Percentiles rank a stretch among this genome's conserved stretches.
Evolutionary conservation across 2,329 filamentous ascomycete species (phyloP).

Genomic region (Teratosphaeria gauchensis): DNA sequence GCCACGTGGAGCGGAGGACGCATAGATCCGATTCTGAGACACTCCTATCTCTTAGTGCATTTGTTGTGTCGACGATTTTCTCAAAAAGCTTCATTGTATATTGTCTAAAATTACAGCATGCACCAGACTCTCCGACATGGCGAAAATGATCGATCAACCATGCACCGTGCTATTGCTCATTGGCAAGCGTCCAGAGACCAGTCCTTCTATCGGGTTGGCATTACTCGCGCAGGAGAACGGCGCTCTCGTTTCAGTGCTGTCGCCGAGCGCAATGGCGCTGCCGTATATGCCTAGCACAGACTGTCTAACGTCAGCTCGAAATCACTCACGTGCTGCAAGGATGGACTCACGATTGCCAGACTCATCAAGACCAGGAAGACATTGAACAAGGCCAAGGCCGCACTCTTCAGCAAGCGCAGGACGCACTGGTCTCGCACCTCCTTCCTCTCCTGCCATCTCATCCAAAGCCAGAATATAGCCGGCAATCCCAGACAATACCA

Average conservation of each 20-base stretch:
- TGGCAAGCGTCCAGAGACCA: background rate
- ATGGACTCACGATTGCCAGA: constrained; percentile 1
- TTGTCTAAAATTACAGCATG: no score
- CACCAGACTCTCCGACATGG: background rate
- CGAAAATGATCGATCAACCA: background rate
- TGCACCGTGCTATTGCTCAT: background rate
- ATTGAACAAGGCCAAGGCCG: constrained; percentile 2
- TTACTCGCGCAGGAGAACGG: constrained; percentile 6
- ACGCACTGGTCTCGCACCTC: background rate
- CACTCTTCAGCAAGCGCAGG: background rate
- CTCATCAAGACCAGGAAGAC: constrained; percentile 1
- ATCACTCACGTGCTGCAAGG: background rate
- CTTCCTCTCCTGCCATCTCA: constrained; percentile 2
- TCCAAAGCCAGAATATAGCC: constrained; percentile 10
- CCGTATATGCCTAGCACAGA: constrained; percentile 6
- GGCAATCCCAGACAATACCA: constrained; percentile 44
- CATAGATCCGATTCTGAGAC: no score
- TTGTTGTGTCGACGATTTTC: no score
- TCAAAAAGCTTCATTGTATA: no score
- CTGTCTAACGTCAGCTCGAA: background rate
- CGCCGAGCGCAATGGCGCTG: background rate
- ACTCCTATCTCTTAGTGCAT: no score
- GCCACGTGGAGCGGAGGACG: no score
- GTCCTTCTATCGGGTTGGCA: background rate
- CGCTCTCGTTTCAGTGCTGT: background rate